Conservation (phyloP, 129 eudicot genomes). For the Flaveria robusta region DNA sequence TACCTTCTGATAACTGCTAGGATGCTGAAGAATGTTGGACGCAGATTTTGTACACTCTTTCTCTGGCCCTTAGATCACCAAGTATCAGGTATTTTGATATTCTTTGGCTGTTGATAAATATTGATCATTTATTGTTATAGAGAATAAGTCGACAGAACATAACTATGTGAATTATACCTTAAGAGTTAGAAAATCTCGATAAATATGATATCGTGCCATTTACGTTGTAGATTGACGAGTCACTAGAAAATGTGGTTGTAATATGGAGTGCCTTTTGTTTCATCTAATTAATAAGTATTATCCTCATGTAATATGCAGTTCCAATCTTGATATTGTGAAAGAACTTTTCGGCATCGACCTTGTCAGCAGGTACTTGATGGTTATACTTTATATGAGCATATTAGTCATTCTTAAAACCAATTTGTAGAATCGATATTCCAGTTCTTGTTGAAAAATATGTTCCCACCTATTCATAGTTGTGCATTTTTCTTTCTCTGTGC, state of each 20-base stretch:
- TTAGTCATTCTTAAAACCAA: slow-evolving; percentile 5
- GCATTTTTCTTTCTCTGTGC: background rate
- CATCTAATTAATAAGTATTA: background rate
- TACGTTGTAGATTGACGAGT: background rate
- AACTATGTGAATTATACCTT: slow-evolving; percentile 4
- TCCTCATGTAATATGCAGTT: slow-evolving; percentile 55
- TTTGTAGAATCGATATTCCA: slow-evolving; percentile 1
- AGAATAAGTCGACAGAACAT: background rate
- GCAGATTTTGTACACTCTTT: slow-evolving; percentile 82
- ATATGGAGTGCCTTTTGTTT: slow-evolving; percentile 17
- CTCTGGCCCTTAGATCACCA: slow-evolving; percentile 67
- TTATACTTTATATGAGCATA: background rate
- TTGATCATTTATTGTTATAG: background rate
- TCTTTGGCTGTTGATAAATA: background rate
- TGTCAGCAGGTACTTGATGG: slow-evolving; percentile 68
- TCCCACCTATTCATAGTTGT: background rate
- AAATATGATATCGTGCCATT: background rate
- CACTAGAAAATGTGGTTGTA: background rate
- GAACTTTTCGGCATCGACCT: slow-evolving; percentile 84
- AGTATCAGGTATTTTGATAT: slow-evolving; percentile 53
- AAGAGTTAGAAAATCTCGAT: background rate
- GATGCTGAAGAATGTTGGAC: slow-evolving; percentile 99
- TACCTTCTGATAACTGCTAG: slow-evolving; percentile 42
- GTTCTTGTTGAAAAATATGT: background rate
- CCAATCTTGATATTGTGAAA: slow-evolving; percentile 64